Evolutionary conservation across 176 grass and related monocot genomes (phyloP).

Genomic region (Cenchrus americanus): DNA sequence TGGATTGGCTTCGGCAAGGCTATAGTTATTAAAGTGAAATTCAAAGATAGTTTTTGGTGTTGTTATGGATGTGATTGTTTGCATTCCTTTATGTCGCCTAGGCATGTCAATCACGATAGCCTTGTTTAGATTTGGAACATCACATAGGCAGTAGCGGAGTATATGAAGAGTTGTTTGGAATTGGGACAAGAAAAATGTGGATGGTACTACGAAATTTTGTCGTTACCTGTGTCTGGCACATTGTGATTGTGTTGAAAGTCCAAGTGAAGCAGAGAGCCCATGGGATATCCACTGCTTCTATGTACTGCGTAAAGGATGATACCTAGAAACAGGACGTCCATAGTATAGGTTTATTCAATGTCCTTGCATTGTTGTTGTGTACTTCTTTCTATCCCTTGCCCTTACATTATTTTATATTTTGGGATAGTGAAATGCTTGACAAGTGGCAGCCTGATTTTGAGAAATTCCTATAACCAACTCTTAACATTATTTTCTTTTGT

Average conservation of each 20-base stretch:
- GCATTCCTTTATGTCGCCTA: not conserved
- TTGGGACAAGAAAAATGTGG: conserved; percentile 36
- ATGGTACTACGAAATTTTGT: conserved; percentile 45
- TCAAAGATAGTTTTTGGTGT: not conserved
- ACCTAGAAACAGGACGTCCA: conserved; percentile 7
- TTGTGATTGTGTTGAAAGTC: conserved; percentile 28
- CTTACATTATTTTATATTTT: not conserved
- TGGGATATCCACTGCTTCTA: conserved; percentile 28
- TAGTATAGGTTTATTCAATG: conserved; percentile 24
- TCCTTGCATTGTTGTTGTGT: conserved; percentile 15
- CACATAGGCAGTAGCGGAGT: conserved; percentile 5
- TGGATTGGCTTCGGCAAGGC: conserved; percentile 34
- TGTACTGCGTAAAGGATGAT: conserved; percentile 10
- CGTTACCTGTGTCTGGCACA: conserved; percentile 8
- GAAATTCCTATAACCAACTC: not conserved
- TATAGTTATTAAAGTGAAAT: not conserved
- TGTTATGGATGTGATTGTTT: not conserved
- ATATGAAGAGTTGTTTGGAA: conserved; percentile 36
- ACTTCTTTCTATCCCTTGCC: conserved; percentile 1
- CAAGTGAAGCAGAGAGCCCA: conserved; percentile 15
- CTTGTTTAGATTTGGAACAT: not conserved
- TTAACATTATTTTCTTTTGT: not conserved
- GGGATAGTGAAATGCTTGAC: not conserved
- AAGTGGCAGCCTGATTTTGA: conserved; percentile 4
- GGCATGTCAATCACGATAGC: conserved; percentile 14